Percentiles rank a stretch among this genome's conserved stretches.
Conservation (phyloP, 2,329 filamentous ascomycete species). For the Gyromitra esculenta region DNA sequence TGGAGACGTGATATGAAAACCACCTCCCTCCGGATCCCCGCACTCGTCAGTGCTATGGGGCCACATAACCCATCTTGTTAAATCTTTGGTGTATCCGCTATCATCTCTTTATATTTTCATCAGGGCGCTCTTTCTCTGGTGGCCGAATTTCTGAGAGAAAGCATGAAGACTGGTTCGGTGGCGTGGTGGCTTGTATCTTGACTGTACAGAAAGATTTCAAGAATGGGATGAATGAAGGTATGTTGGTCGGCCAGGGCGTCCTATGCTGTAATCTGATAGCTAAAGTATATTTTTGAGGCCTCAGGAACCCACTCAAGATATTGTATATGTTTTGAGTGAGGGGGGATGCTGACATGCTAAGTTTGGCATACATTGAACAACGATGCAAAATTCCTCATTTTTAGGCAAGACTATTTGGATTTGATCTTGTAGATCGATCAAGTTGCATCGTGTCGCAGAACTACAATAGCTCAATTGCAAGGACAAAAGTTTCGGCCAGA, state of each 20-base stretch:
- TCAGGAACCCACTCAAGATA: not conserved
- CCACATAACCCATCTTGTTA: not conserved
- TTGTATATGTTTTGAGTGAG: not conserved
- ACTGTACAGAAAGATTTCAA: not conserved
- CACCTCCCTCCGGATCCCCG: not conserved
- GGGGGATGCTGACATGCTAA: not conserved
- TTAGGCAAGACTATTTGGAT: too few relatives aligned
- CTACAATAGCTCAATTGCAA: not conserved
- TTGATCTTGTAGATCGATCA: not conserved
- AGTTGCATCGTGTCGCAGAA: not conserved
- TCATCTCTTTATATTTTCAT: conserved; percentile 1
- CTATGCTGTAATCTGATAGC: not conserved
- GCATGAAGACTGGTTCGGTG: not conserved
- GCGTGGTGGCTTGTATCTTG: not conserved
- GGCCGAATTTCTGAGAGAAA: not conserved
- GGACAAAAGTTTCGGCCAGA: not conserved
- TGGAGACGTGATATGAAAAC: conserved; percentile 25
- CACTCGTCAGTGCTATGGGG: not conserved
- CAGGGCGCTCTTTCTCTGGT: not conserved
- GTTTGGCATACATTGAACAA: not conserved
- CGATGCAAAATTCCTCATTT: not conserved
- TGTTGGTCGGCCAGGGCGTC: not conserved
- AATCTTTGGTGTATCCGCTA: not conserved
- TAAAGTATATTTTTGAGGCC: not conserved
- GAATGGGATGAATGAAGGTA: conserved; percentile 11